Percentiles rank a stretch among this genome's conserved stretches.
Evolutionary conservation across 371 early-diverging fungal species (phyloP).

Genomic region (Apophysomyces elegans): DNA sequence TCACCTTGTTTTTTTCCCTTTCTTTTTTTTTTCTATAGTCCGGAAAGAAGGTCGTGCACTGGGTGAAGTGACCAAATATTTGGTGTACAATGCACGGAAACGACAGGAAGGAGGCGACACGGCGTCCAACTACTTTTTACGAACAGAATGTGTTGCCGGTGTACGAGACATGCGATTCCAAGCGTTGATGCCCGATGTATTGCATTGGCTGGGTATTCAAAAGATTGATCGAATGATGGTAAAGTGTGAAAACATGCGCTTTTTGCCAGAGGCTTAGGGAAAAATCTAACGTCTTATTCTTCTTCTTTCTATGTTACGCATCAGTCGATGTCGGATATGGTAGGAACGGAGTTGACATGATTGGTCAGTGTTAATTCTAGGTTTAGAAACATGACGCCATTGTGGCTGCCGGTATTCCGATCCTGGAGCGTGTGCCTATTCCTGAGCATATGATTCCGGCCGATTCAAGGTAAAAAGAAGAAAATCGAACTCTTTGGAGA

Average conservation of each 20-base stretch:
- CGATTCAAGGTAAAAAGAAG: slow-evolving; percentile 66
- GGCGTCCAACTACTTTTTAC: slow-evolving; percentile 87
- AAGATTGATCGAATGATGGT: slow-evolving; percentile 94
- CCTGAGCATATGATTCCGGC: slow-evolving; percentile 90
- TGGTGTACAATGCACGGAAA: slow-evolving; percentile 93
- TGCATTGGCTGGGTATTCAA: slow-evolving; percentile 95
- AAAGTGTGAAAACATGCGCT: slow-evolving; percentile 15
- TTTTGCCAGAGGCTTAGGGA: slow-evolving; percentile 41
- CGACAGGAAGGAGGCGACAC: slow-evolving; percentile 92
- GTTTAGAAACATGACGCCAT: slow-evolving; percentile 92
- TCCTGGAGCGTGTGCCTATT: slow-evolving; percentile 89
- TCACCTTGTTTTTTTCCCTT: neutral
- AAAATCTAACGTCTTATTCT: slow-evolving; percentile 1
- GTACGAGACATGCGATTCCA: slow-evolving; percentile 98
- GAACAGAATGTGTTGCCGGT: slow-evolving; percentile 94
- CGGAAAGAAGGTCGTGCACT: slow-evolving; percentile 95
- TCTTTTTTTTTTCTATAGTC: slow-evolving; percentile 40
- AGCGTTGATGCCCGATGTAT: slow-evolving; percentile 96
- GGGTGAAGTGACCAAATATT: slow-evolving; percentile 94
- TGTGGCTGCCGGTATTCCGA: slow-evolving; percentile 88
- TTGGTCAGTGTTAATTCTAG: slow-evolving; percentile 2
- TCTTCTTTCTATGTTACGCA: neutral
- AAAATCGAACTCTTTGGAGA: neutral
- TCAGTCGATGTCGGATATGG: slow-evolving; percentile 86
- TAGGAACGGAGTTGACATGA: slow-evolving; percentile 17